phyloP scores from a whole-genome alignment of 768 basidiomycete species.

The Amanita thiersii region DNA sequence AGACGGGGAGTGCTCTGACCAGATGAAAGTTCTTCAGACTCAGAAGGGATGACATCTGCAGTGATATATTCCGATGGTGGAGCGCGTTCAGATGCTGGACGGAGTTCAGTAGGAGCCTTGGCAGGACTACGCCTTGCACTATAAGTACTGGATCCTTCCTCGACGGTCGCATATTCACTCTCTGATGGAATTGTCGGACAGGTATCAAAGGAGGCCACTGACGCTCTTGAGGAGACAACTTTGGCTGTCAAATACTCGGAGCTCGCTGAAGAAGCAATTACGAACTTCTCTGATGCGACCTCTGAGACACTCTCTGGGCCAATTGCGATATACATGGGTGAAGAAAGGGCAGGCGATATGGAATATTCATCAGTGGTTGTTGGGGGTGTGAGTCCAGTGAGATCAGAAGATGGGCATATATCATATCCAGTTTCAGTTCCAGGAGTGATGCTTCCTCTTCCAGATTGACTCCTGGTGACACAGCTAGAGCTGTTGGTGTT shows the following conservation, averaged over 20 bases:
- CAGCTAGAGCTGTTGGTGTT: conserved; percentile 2
- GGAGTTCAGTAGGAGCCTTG: conserved; percentile 27
- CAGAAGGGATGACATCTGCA: conserved; percentile 33
- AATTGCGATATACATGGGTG: conserved; percentile 18
- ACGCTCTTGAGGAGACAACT: conserved; percentile 28
- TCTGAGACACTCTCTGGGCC: conserved; percentile 23
- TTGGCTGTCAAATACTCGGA: conserved; percentile 39
- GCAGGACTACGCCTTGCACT: conserved; percentile 12
- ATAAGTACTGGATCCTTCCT: conserved; percentile 27
- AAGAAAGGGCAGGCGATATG: conserved; percentile 25
- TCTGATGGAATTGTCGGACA: conserved; percentile 22
- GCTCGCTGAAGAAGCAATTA: conserved; percentile 41
- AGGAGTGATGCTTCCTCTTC: conserved; percentile 14
- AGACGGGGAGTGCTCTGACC: conserved; percentile 33
- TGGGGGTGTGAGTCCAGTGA: conserved; percentile 31
- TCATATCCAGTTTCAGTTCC: conserved; percentile 41
- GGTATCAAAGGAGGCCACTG: conserved; percentile 23
- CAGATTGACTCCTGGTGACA: conserved; percentile 9
- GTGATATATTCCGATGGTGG: conserved; percentile 35
- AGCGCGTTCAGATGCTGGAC: conserved; percentile 34
- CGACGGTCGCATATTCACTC: conserved; percentile 39
- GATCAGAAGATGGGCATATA: conserved; percentile 43
- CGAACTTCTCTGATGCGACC: conserved; percentile 28
- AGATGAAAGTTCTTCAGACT: conserved; percentile 33
- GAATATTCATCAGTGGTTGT: conserved; percentile 19